A percentile compares a stretch with the other conserved stretches of the same genome.
phyloP scores from a whole-genome alignment of 1,284 basidiomycete genomes.

The Hypsizygus ulmarius region DNA sequence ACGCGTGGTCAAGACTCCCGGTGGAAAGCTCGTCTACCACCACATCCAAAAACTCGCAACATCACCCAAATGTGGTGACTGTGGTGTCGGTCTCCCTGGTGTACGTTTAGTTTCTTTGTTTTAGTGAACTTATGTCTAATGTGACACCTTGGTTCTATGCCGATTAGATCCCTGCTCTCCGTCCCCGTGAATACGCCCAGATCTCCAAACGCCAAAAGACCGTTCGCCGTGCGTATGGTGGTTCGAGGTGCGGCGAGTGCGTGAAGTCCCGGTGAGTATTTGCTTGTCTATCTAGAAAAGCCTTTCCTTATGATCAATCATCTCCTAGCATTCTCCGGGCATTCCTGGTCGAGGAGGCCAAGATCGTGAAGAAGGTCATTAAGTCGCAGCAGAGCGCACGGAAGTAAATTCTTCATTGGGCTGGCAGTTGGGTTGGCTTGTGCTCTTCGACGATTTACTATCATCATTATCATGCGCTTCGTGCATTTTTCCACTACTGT shows the following conservation, averaged over 20 bases:
- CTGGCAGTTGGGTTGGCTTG: constrained; percentile 3
- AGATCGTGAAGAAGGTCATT: constrained; percentile 99
- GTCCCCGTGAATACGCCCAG: constrained; percentile 89
- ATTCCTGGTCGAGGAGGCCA: constrained; percentile 99
- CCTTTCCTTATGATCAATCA: not conserved
- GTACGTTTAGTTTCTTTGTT: constrained; percentile 50
- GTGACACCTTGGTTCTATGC: not conserved
- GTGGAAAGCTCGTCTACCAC: constrained; percentile 90
- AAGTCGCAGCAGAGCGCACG: constrained; percentile 63
- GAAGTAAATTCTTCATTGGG: constrained; percentile 30
- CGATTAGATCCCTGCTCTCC: constrained; percentile 82
- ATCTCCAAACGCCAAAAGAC: constrained; percentile 96
- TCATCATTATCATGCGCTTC: constrained; percentile 5
- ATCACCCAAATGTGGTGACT: constrained; percentile 97
- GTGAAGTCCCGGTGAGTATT: constrained; percentile 81
- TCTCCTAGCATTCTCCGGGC: constrained; percentile 86
- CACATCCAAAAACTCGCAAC: constrained; percentile 85
- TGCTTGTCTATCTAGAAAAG: not conserved
- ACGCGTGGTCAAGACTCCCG: constrained; percentile 96
- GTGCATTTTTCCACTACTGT: constrained; percentile 7
- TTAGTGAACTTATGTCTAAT: not conserved
- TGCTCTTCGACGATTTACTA: constrained; percentile 9
- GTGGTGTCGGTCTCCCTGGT: constrained; percentile 87
- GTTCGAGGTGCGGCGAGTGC: constrained; percentile 91
- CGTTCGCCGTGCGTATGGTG: constrained; percentile 91